Evolutionary conservation across 805 yeast genomes (phyloP), one percentile per base, ranked within the genome.

Genomic region (Yarrowia sp.): DNA sequence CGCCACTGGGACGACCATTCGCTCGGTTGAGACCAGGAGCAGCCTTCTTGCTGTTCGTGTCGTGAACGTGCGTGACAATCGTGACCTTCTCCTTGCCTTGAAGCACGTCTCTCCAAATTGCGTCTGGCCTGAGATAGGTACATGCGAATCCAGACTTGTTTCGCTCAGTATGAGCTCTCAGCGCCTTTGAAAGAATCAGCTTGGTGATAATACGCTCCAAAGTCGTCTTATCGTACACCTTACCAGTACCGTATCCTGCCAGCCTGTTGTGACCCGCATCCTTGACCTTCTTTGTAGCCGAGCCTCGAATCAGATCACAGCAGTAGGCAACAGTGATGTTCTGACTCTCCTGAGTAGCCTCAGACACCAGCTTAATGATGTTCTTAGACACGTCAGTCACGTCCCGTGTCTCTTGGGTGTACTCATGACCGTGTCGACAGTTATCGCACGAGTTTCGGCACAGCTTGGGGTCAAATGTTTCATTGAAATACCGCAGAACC

Each of bases 401-500:
- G 79, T 94, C 97, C 70, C 84, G 59, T 40, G 48, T 61, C 32
- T 55, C 67, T 56, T 56, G 43, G 8, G 49, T 41, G 14, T 67
- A 65, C 45, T 58, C 66, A 26, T 72, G 49, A 16, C 83, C 79
- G 49, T 84, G 80, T 8, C 77, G 75, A 81, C 99, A 94, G 75
- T 92, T 92, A 79, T 95, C 99, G 81, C 99, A 95, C 71, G 86
- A 84, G 70, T 86, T 85, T 14, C 80, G 77, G 76, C 99, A 95
- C 16, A 83, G 79, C 26, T 77, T 79, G 10, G 89, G 82, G 70
- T 90, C 86, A 75, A 94, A 93, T 7, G 79, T 80, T 76, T 95
- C 99, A 77, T 91, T 91, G 79, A 95, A 95, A 75, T 93, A 95
- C 65, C 91, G 94, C 65, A 95, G 81, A 2, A 95, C 97, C 73